Percentiles rank a stretch among this genome's conserved stretches.
These are phyloP conservation scores for Neurospora crassa DNA, from an alignment of 2,329 filamentous ascomycete genomes.

Conservation along the genomic window DNA sequence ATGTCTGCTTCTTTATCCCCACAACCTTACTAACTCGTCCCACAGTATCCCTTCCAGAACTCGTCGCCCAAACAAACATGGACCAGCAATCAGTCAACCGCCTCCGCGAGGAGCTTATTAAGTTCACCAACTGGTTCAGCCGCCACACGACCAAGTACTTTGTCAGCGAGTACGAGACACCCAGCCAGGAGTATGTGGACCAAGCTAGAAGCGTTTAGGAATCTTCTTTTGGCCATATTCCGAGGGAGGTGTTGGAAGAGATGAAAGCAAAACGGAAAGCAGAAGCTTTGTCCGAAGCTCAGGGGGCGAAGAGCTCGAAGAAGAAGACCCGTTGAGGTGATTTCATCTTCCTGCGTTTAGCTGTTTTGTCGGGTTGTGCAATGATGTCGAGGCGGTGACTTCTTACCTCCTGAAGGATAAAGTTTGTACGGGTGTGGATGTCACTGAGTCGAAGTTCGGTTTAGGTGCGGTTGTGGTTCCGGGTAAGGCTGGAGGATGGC, in stretches of 20 bases:
- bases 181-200: slow-evolving; percentile 61
- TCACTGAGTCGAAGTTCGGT: background rate
- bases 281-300: background rate
- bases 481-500: background rate
- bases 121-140: slow-evolving; percentile 77
- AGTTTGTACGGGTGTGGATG: background rate
- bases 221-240: background rate
- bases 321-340: background rate
- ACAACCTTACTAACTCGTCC: background rate
- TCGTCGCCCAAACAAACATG: slow-evolving; percentile 97
- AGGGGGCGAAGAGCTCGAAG: background rate
- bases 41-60: slow-evolving; percentile 78
- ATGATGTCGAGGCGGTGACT: too few relatives aligned
- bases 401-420: too few relatives aligned
- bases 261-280: background rate
- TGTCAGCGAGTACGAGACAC: slow-evolving; percentile 63
- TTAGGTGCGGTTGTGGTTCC: background rate
- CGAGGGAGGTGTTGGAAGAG: background rate
- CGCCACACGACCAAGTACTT: slow-evolving; percentile 73
- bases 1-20: background rate
- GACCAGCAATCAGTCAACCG: slow-evolving; percentile 82
- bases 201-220: slow-evolving; percentile 43
- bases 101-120: slow-evolving; percentile 78
- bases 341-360: background rate
- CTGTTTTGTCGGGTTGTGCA: too few relatives aligned